A percentile compares a stretch with the other conserved stretches of the same genome.
phyloP scores from a whole-genome alignment of 1,284 basidiomycete genomes.

The Cutaneotrichosporon mucoides region DNA sequence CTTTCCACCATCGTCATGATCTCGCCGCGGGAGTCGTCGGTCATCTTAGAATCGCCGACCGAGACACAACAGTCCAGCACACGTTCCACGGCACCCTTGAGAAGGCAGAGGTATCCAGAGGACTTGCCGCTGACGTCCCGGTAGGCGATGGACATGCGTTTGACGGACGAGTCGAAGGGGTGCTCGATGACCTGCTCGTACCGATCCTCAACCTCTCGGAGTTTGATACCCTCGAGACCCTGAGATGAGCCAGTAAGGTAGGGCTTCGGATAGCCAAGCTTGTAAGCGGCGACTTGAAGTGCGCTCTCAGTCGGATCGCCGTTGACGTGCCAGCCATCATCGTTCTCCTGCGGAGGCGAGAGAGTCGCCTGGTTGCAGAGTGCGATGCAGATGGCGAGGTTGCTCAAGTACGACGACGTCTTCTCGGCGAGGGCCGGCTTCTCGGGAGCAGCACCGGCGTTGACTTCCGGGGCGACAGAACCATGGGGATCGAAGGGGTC shows the following conservation, averaged over 20 bases:
- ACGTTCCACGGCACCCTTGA: conserved; percentile 64
- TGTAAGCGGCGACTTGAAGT: conserved; percentile 62
- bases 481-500: conserved; percentile 52
- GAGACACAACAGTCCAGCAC: conserved; percentile 56
- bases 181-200: conserved; percentile 51
- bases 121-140: conserved; percentile 13
- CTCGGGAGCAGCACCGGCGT: no score
- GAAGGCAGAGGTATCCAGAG: conserved; percentile 30
- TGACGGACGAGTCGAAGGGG: conserved; percentile 62
- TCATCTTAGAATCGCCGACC: conserved; percentile 38
- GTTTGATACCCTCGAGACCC: no score
- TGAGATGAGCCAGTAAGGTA: conserved; percentile 37
- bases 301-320: conserved; percentile 68
- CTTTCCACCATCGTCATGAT: conserved; percentile 54
- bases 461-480: no score
- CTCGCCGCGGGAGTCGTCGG: conserved; percentile 39
- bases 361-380: conserved; percentile 55
- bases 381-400: conserved; percentile 50
- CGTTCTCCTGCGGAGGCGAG: conserved; percentile 37
- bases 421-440: no score
- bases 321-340: conserved; percentile 61
- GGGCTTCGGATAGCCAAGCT: conserved; percentile 50
- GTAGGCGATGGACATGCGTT: conserved; percentile 60
- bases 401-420: conserved; percentile 41
- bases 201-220: conserved; percentile 26